Percentiles rank a stretch among this genome's conserved stretches.
Conservation (phyloP, 495 filamentous ascomycete species). For the Pseudevernia furfuracea region DNA sequence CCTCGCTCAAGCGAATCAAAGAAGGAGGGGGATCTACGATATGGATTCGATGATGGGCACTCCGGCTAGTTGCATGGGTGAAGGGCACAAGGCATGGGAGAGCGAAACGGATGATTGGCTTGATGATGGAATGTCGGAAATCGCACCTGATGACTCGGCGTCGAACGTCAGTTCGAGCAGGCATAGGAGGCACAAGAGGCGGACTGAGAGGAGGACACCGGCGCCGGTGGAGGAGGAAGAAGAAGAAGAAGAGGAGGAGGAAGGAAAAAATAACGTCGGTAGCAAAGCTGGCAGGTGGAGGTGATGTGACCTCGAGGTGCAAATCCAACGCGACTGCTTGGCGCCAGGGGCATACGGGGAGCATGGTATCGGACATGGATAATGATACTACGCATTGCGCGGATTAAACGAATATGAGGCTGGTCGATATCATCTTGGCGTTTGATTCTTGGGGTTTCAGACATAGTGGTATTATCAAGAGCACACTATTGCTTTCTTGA, state of each 20-base stretch:
- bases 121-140: constrained; percentile 33
- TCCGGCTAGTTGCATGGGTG: constrained; percentile 43
- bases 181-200: constrained; percentile 57
- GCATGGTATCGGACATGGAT: background rate
- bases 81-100: constrained; percentile 28
- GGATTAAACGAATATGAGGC: background rate
- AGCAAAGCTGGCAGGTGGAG: background rate
- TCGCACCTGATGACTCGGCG: constrained; percentile 57
- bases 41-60: constrained; percentile 51
- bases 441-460: background rate
- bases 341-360: background rate
- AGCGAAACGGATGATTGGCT: constrained; percentile 56
- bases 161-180: constrained; percentile 80
- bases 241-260: constrained; percentile 37
- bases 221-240: constrained; percentile 81
- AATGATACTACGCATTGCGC: background rate
- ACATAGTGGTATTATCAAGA: background rate
- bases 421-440: background rate
- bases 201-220: constrained; percentile 70
- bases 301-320: background rate
- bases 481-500: background rate
- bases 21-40: constrained; percentile 46
- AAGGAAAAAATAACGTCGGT: constrained; percentile 1
- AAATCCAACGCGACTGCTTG: background rate
- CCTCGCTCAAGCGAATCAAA: constrained; percentile 67